Evolutionary conservation across 176 grass and related monocot species (phyloP).

Genomic region (Carex cristatella): DNA sequence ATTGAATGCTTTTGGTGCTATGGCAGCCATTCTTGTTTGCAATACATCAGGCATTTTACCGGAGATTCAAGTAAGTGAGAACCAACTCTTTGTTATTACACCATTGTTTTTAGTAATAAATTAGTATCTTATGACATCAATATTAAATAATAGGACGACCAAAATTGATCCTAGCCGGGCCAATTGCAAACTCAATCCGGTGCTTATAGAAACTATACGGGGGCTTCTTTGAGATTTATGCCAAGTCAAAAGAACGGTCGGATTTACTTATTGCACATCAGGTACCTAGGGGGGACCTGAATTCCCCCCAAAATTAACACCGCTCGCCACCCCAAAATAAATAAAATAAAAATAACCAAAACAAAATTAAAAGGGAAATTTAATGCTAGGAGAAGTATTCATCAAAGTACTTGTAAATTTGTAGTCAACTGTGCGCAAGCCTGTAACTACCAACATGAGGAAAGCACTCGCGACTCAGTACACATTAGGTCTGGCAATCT

Average conservation of each 20-base stretch:
- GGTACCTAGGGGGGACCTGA: no score
- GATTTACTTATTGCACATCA: no score
- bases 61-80: constrained; percentile 54
- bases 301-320: no score
- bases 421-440: constrained; percentile 67
- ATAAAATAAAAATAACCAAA: not conserved
- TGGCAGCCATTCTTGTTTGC: constrained; percentile 79
- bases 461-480: constrained; percentile 60
- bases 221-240: no score
- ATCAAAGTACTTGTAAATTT: not conserved
- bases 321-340: not conserved
- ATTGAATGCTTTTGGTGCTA: constrained; percentile 62
- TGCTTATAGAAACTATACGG: no score
- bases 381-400: not conserved
- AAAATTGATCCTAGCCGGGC: no score
- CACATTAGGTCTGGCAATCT: constrained; percentile 43
- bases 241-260: no score
- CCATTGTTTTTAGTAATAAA: not conserved
- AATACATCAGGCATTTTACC: constrained; percentile 82
- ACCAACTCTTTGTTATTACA: not conserved
- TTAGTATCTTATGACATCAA: not conserved
- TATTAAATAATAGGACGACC: not conserved
- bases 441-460: constrained; percentile 48
- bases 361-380: not conserved
- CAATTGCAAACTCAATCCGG: no score